phyloP scores from a whole-genome alignment of 2,329 filamentous ascomycete genomes.

The Calonectria fujianensis region DNA sequence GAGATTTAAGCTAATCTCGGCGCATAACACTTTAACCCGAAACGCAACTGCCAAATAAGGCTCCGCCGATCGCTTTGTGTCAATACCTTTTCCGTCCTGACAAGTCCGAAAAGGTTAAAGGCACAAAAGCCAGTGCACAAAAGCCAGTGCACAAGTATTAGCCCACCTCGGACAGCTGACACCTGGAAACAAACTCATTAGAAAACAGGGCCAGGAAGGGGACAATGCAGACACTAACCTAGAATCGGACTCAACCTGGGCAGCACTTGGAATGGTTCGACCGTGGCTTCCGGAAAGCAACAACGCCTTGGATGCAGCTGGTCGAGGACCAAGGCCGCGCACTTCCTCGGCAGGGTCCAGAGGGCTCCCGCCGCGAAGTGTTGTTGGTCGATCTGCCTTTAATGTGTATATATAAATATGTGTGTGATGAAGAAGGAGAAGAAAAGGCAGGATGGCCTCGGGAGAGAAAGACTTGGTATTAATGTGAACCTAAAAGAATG shows the following conservation, averaged over 20 bases:
- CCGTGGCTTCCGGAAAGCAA: background rate
- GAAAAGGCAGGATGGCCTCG: background rate
- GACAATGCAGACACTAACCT: background rate
- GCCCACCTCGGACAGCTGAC: background rate
- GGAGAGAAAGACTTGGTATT: background rate
- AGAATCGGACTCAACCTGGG: background rate
- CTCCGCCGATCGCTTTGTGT: background rate
- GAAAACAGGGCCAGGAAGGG: background rate
- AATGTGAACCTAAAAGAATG: background rate
- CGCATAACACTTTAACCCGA: background rate
- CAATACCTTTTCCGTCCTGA: background rate
- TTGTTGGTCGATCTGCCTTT: background rate
- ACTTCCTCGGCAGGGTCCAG: background rate
- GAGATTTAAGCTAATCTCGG: no score
- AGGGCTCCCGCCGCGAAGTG: background rate
- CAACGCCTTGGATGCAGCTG: background rate
- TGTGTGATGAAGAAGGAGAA: background rate
- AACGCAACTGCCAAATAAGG: background rate
- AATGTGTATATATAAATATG: background rate
- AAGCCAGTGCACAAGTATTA: background rate
- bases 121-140: background rate
- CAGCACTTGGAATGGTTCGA: background rate
- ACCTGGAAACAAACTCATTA: background rate
- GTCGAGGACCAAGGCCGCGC: background rate
- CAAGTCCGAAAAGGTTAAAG: background rate